Evolutionary conservation across 805 yeast species (phyloP).

Genomic region (Spathaspora boniae): DNA sequence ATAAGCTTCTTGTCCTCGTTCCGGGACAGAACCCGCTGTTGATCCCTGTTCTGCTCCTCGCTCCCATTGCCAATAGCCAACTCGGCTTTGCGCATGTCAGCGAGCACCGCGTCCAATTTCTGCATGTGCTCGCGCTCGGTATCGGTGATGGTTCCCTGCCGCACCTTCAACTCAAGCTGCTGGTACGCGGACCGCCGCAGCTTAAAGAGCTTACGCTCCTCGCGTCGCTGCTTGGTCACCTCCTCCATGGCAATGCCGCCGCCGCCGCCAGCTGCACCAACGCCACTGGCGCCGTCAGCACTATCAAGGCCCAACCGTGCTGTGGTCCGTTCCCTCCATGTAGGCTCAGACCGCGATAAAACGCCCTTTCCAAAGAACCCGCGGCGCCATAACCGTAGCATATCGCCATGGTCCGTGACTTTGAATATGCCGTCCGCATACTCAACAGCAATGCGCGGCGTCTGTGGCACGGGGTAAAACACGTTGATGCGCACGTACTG

Average conservation of each 20-base stretch:
- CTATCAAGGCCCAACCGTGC: slow-evolving; percentile 48
- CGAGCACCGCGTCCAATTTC: slow-evolving; percentile 14
- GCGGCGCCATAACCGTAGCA: slow-evolving; percentile 64
- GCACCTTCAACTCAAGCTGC: slow-evolving; percentile 48
- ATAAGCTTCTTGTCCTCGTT: slow-evolving; percentile 12
- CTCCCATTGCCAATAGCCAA: slow-evolving; percentile 7
- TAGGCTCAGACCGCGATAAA: slow-evolving; percentile 86
- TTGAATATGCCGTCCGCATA: slow-evolving; percentile 30
- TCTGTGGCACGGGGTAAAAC: slow-evolving; percentile 25
- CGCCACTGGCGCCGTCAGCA: slow-evolving; percentile 11
- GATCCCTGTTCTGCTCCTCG: slow-evolving; percentile 3
- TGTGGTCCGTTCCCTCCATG: slow-evolving; percentile 72
- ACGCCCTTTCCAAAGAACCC: slow-evolving; percentile 96
- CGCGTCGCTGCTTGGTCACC: slow-evolving; percentile 67
- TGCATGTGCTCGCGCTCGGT: slow-evolving; percentile 20
- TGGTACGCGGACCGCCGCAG: slow-evolving; percentile 50
- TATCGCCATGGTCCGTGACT: slow-evolving; percentile 42
- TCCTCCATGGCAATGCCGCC: slow-evolving; percentile 59
- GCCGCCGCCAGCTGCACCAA: slow-evolving; percentile 20
- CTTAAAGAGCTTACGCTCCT: slow-evolving; percentile 71
- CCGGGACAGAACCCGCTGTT: no score
- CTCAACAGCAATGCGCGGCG: slow-evolving; percentile 19
- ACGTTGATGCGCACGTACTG: slow-evolving; percentile 23
- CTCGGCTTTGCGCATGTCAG: slow-evolving; percentile 15
- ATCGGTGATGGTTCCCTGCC: slow-evolving; percentile 22